These are phyloP conservation scores for Phytophthora pisi DNA, from an alignment of 352 stramenopile species.

Conservation along the genomic window DNA sequence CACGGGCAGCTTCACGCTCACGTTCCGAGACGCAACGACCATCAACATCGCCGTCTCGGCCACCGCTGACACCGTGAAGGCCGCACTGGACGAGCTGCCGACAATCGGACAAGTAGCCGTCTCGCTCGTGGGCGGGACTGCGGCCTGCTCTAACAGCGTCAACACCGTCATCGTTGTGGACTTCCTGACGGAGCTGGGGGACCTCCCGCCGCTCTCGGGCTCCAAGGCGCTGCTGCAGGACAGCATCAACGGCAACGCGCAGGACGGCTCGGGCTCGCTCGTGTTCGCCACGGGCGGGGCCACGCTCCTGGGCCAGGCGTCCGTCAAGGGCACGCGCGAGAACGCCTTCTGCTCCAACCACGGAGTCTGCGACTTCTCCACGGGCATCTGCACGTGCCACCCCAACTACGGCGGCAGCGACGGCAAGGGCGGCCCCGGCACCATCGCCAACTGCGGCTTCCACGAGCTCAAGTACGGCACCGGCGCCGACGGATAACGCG, in stretches of 20 bases:
- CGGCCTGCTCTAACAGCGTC: constrained; percentile 45
- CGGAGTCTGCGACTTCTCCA: constrained; percentile 68
- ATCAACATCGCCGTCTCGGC: constrained; percentile 45
- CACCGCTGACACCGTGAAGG: constrained; percentile 40
- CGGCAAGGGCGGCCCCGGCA: constrained; percentile 64
- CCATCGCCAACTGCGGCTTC: constrained; percentile 79
- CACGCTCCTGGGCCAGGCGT: constrained; percentile 39
- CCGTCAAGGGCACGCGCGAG: constrained; percentile 72
- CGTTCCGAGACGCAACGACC: constrained; percentile 69
- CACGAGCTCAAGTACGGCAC: constrained; percentile 40
- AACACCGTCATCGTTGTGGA: constrained; percentile 63
- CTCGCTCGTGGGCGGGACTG: constrained; percentile 37
- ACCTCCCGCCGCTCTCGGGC: constrained; percentile 52
- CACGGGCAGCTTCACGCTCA: constrained; percentile 63
- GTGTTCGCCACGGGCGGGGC: constrained; percentile 45
- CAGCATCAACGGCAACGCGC: constrained; percentile 53
- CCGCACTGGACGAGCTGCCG: constrained; percentile 52
- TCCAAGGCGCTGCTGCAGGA: constrained; percentile 51
- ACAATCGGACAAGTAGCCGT: constrained; percentile 54
- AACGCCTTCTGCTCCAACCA: constrained; percentile 81
- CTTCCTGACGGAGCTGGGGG: constrained; percentile 63
- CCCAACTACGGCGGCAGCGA: constrained; percentile 73
- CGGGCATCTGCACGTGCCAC: constrained; percentile 66
- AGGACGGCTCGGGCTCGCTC: constrained; percentile 58
- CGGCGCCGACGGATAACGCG: not conserved